A percentile compares a stretch with the other conserved stretches of the same genome.
Conservation (phyloP, 2,329 filamentous ascomycete species). For the Sclerotinia subarctica region DNA sequence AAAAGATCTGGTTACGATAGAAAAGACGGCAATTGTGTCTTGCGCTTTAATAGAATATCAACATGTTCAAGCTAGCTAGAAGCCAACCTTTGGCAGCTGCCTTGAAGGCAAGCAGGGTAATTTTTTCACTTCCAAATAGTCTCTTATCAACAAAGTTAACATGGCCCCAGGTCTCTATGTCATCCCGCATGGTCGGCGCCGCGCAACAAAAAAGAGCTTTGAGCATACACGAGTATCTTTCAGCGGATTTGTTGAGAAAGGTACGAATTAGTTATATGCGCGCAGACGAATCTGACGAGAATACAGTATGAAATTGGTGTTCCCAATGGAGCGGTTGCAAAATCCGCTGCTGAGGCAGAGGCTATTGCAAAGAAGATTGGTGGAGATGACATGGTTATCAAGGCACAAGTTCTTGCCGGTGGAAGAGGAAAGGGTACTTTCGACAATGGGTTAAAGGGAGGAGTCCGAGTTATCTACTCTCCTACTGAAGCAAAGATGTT, state of each 20-base stretch:
- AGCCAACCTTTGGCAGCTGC: conserved; percentile 77
- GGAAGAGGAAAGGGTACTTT: conserved; percentile 97
- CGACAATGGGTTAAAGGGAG: conserved; percentile 97
- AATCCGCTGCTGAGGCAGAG: conserved; percentile 82
- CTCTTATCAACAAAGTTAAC: conserved; percentile 34
- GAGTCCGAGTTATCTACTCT: conserved; percentile 98
- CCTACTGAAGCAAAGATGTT: conserved; percentile 96
- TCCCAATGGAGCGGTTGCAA: conserved; percentile 84
- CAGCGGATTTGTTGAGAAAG: conserved; percentile 81
- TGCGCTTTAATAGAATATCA: conserved; percentile 39
- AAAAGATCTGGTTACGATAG: conserved; percentile 22
- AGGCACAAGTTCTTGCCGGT: conserved; percentile 97
- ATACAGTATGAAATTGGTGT: conserved; percentile 91
- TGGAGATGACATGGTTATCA: conserved; percentile 98
- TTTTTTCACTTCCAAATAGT: conserved; percentile 36
- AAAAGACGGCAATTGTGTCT: conserved; percentile 30
- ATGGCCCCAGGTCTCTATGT: conserved; percentile 44
- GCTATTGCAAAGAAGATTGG: conserved; percentile 85
- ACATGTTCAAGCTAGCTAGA: conserved; percentile 86
- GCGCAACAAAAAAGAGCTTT: conserved; percentile 80
- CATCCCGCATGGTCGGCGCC: conserved; percentile 59
- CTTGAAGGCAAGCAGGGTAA: conserved; percentile 73
- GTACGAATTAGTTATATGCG: conserved; percentile 41
- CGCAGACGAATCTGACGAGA: conserved; percentile 34
- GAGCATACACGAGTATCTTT: conserved; percentile 98